A percentile compares a stretch with the other conserved stretches of the same genome.
These are phyloP conservation scores for Claviceps lovelessii DNA, from an alignment of 2,329 filamentous ascomycete species.

Conservation along the genomic window DNA sequence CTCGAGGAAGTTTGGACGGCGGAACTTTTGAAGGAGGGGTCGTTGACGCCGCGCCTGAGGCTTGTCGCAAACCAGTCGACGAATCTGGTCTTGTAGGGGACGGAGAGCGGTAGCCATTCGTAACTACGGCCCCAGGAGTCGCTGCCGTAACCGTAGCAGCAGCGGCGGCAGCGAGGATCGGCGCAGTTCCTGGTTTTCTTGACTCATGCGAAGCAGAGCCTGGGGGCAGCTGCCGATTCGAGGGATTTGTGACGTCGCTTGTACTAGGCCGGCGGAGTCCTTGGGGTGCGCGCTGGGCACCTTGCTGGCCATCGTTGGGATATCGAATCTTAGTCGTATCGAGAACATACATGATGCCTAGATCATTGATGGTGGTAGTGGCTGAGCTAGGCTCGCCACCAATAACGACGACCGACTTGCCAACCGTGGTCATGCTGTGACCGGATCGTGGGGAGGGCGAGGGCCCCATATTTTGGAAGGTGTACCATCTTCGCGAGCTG, in stretches of 20 bases:
- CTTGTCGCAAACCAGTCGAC: conserved; percentile 17
- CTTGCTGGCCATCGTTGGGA: conserved; percentile 53
- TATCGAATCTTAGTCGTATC: conserved; percentile 96
- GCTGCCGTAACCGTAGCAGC: conserved; percentile 3
- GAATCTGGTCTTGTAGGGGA: conserved; percentile 26
- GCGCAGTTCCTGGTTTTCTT: conserved; percentile 1
- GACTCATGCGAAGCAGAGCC: not conserved
- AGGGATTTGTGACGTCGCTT: conserved; percentile 18
- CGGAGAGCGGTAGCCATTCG: conserved; percentile 28
- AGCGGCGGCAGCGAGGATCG: not conserved
- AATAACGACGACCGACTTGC: conserved; percentile 81
- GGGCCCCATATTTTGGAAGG: conserved; percentile 98
- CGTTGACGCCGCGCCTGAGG: conserved; percentile 12
- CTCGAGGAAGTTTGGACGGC: conserved; percentile 23
- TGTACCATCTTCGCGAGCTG: conserved; percentile 86
- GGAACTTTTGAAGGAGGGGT: conserved; percentile 10
- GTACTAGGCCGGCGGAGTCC: conserved; percentile 27
- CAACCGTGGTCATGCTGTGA: conserved; percentile 93
- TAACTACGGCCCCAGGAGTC: conserved; percentile 19
- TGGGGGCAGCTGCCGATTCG: conserved; percentile 23
- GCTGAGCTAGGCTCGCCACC: conserved; percentile 90
- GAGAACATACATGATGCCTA: conserved; percentile 79
- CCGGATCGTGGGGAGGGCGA: conserved; percentile 87
- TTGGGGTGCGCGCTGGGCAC: conserved; percentile 25
- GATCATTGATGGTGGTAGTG: conserved; percentile 63